Evolutionary conservation across 106 monocot species (phyloP).

Genomic region (Agapanthus africanus): DNA sequence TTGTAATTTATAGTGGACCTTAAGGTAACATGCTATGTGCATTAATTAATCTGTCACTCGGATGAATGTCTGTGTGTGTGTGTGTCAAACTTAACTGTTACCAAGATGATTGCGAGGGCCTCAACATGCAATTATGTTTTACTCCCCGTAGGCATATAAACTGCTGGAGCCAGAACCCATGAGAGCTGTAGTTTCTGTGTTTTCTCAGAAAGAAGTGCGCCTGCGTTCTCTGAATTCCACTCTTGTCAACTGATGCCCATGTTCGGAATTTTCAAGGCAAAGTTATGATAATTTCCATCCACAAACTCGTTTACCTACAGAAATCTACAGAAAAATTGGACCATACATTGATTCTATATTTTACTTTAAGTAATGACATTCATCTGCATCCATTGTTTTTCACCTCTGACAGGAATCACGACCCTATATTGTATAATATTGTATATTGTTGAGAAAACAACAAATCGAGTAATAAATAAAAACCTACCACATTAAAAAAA

Average conservation of each 20-base stretch:
- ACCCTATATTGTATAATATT: not conserved
- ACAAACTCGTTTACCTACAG: not conserved
- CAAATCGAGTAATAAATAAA: conserved; percentile 1
- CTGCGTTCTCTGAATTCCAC: not conserved
- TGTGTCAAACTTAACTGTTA: not conserved
- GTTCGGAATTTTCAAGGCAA: not conserved
- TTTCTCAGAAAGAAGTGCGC: not conserved
- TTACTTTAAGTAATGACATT: not conserved
- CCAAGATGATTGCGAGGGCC: not conserved
- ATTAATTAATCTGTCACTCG: not conserved
- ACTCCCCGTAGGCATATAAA: not conserved
- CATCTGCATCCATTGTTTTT: conserved; percentile 1
- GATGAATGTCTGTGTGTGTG: not conserved
- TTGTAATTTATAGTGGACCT: not conserved
- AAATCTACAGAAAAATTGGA: no score
- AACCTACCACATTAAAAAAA: conserved; percentile 8
- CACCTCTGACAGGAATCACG: not conserved
- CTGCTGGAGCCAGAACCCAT: not conserved
- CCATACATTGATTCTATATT: not conserved
- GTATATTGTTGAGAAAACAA: not conserved
- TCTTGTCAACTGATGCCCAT: not conserved
- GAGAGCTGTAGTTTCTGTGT: not conserved
- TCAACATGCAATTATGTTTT: not conserved
- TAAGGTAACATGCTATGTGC: not conserved
- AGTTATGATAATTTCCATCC: not conserved